Percentiles rank a stretch among this genome's conserved stretches.
phyloP scores from a whole-genome alignment of 2,329 filamentous ascomycete genomes.

The Apiospora phragmitis region DNA sequence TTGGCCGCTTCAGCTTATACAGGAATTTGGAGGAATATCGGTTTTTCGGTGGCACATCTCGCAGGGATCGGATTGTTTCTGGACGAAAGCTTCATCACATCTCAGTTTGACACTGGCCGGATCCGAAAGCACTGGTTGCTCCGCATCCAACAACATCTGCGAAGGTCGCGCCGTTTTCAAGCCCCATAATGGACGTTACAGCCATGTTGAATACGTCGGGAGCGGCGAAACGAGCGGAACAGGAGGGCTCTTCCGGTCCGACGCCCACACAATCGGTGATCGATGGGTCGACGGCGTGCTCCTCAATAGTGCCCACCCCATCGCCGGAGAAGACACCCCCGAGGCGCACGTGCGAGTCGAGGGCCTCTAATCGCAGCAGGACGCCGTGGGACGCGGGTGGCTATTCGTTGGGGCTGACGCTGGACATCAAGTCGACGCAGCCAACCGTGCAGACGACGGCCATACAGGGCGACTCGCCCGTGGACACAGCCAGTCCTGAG shows the following conservation, averaged over 20 bases:
- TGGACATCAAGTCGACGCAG: constrained; percentile 38
- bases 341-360: constrained; percentile 30
- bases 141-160: neutral
- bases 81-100: neutral
- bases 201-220: constrained; percentile 41
- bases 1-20: neutral
- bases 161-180: neutral
- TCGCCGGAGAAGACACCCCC: constrained; percentile 23
- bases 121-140: constrained; percentile 8
- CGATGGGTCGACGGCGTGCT: constrained; percentile 23
- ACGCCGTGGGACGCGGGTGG: constrained; percentile 54
- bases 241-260: constrained; percentile 19
- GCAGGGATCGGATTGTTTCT: neutral
- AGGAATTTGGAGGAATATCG: neutral
- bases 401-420: constrained; percentile 45
- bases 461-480: constrained; percentile 27
- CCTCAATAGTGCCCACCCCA: constrained; percentile 30
- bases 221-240: constrained; percentile 24
- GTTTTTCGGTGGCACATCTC: neutral
- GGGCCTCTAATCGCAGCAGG: constrained; percentile 35
- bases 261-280: constrained; percentile 26
- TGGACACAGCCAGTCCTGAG: constrained; percentile 30
- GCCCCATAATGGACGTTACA: constrained; percentile 40
- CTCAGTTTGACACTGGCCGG: neutral
- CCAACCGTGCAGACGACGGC: constrained; percentile 19